Evolutionary conservation across 2,329 filamentous ascomycete genomes (phyloP).

Genomic region (Verticillium albo-atrum): DNA sequence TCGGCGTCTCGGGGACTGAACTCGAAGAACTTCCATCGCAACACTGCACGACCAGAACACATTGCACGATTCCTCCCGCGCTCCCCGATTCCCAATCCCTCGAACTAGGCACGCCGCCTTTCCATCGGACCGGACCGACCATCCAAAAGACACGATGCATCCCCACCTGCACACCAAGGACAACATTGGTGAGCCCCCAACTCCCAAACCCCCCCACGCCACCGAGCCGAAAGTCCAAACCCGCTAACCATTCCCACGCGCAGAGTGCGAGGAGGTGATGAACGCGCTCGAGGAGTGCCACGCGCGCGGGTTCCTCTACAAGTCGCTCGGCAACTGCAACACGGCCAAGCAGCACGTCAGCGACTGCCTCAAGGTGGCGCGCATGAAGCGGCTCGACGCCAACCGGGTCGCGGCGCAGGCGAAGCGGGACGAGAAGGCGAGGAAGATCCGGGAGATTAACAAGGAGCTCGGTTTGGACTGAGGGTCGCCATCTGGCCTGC

Average conservation of each 20-base stretch:
- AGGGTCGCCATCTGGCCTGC: background rate
- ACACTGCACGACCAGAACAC: background rate
- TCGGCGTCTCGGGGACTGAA: background rate
- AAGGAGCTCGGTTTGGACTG: conserved; percentile 26
- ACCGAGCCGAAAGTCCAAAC: no score
- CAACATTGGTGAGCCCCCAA: conserved; percentile 62
- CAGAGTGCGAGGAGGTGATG: conserved; percentile 95
- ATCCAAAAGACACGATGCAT: conserved; percentile 63
- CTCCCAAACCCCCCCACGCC: no score
- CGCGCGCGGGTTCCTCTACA: conserved; percentile 85
- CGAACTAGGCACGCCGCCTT: background rate
- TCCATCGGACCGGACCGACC: background rate
- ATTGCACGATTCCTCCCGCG: background rate
- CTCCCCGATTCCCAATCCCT: background rate
- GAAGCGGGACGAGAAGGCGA: conserved; percentile 66
- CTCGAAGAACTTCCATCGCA: background rate
- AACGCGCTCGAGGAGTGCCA: conserved; percentile 93
- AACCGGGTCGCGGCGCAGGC: conserved; percentile 67
- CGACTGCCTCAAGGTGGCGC: conserved; percentile 76
- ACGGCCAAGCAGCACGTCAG: conserved; percentile 79
- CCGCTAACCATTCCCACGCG: background rate
- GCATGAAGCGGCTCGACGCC: conserved; percentile 68
- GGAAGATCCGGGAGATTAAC: conserved; percentile 67
- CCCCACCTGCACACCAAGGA: conserved; percentile 93
- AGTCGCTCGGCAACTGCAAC: conserved; percentile 87